Percentiles rank a stretch among this genome's conserved stretches.
Conservation (phyloP, 805 yeast species). For the Kodamaea neixiangensis region DNA sequence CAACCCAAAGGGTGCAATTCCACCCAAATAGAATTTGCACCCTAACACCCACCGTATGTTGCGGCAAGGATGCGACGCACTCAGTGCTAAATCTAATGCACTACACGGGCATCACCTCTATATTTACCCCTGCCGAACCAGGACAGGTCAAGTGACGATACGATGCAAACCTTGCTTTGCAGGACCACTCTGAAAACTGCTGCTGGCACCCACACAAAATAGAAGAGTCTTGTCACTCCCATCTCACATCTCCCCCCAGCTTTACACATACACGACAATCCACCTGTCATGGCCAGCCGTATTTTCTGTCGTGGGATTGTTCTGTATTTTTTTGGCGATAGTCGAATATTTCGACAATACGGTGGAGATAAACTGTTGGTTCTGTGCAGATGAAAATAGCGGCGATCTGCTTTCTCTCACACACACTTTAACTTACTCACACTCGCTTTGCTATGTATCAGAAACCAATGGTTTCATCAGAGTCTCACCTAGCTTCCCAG, state of each 20-base stretch:
- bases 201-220: background rate
- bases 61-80: background rate
- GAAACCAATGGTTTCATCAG: no score
- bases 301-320: background rate
- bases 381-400: slow-evolving; percentile 1
- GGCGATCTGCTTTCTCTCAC: background rate
- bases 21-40: background rate
- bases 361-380: background rate
- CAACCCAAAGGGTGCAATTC: background rate
- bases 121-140: background rate
- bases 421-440: background rate
- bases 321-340: background rate
- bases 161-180: background rate
- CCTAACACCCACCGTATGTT: background rate
- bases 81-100: background rate
- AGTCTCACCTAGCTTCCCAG: no score
- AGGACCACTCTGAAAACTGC: no score
- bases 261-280: background rate
- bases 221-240: background rate
- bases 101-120: background rate
- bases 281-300: background rate
- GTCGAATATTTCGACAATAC: background rate
- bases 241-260: background rate
- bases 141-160: background rate
- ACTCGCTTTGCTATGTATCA: no score